These are phyloP conservation scores for Diospyros lotus DNA, from an alignment of 148 eudicot species.

Conservation along the genomic window DNA sequence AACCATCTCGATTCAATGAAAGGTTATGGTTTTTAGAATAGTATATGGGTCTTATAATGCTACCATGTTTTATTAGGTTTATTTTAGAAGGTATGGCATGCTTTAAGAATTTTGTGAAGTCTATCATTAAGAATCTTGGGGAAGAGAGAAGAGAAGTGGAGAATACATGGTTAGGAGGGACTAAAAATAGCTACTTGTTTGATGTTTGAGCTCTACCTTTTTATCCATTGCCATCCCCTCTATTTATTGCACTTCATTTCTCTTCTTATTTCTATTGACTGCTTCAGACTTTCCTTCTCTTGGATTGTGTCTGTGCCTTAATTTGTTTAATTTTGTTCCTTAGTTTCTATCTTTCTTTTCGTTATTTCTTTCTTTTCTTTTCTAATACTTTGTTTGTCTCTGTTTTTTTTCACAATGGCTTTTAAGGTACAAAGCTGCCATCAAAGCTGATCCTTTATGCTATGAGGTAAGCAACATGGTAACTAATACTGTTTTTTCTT, in stretches of 20 bases:
- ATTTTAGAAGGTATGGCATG: not conserved
- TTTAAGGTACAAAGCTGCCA: conserved; percentile 91
- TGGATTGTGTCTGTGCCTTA: no score
- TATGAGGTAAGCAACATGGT: conserved; percentile 63
- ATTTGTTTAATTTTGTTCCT: not conserved
- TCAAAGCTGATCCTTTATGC: conserved; percentile 90
- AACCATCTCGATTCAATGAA: not conserved
- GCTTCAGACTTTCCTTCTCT: not conserved
- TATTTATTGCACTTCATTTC: not conserved
- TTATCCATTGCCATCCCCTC: not conserved
- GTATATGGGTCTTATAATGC: not conserved
- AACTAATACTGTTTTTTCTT: not conserved
- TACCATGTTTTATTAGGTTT: not conserved
- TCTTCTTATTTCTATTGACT: not conserved
- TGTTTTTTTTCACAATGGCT: not conserved
- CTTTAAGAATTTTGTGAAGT: not conserved
- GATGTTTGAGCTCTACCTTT: not conserved
- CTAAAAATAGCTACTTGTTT: not conserved
- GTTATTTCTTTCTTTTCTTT: not conserved
- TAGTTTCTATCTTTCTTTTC: not conserved
- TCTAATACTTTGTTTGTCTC: not conserved
- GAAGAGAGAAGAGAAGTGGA: not conserved
- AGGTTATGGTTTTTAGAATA: not conserved
- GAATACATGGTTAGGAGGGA: not conserved
- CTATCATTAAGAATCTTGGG: not conserved